phyloP scores from a whole-genome alignment of 768 basidiomycete genomes.

The Lactifluus volemus region DNA sequence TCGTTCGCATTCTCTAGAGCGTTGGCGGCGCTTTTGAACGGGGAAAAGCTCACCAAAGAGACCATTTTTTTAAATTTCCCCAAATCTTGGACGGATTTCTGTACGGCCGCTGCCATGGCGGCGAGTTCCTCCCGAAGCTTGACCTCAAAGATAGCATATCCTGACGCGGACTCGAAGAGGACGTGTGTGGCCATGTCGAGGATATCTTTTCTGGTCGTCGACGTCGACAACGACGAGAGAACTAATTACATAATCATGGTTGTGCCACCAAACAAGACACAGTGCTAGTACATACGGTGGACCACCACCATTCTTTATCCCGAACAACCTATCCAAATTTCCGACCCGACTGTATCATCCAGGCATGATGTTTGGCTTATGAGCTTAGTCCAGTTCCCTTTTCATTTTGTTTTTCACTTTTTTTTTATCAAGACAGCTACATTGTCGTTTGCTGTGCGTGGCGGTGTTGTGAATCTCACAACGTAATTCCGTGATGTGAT shows the following conservation, averaged over 20 bases:
- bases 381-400: not conserved
- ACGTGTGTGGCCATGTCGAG: conserved; percentile 66
- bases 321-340: too few species aligned
- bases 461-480: not conserved
- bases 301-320: not conserved
- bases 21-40: conserved; percentile 89
- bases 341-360: not conserved
- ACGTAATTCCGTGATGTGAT: not conserved
- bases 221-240: not conserved
- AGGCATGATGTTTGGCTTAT: not conserved
- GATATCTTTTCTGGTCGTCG: not conserved
- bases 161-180: conserved; percentile 89
- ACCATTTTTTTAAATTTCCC: conserved; percentile 92
- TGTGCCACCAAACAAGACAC: too few species aligned
- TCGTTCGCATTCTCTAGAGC: conserved; percentile 96
- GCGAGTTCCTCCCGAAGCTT: conserved; percentile 85
- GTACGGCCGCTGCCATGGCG: conserved; percentile 64
- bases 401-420: not conserved
- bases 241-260: not conserved
- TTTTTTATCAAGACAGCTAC: not conserved
- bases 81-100: conserved; percentile 81
- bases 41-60: conserved; percentile 79
- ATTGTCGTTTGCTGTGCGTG: not conserved
- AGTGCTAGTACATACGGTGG: too few species aligned
- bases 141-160: conserved; percentile 88